These are phyloP conservation scores for Geranomyces michiganensis DNA, from an alignment of 192 early-diverging fungal species.

Conservation along the genomic window DNA sequence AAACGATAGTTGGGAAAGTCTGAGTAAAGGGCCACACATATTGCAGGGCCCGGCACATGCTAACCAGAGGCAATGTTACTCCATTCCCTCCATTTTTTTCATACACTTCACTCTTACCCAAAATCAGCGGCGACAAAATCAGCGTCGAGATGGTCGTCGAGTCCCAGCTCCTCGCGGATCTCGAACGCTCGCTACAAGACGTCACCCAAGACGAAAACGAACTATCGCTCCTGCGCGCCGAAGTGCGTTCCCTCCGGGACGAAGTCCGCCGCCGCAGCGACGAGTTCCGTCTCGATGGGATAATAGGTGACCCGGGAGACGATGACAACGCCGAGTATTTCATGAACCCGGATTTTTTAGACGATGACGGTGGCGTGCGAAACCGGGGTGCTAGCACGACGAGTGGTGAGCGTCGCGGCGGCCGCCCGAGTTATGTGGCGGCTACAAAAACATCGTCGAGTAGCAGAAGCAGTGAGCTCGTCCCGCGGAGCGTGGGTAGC, in stretches of 20 bases:
- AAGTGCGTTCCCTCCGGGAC: slow-evolving; percentile 35
- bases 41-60: too few relatives aligned
- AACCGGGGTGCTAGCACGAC: too few relatives aligned
- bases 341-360: too few relatives aligned
- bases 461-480: too few relatives aligned
- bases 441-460: too few relatives aligned
- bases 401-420: too few relatives aligned
- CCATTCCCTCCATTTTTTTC: slow-evolving; percentile 6
- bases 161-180: slow-evolving; percentile 29
- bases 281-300: slow-evolving; percentile 13
- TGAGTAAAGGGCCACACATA: too few relatives aligned
- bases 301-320: not conserved
- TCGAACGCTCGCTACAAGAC: slow-evolving; percentile 38
- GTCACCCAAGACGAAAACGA: slow-evolving; percentile 27
- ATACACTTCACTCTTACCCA: not conserved
- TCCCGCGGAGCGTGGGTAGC: not conserved
- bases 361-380: too few relatives aligned
- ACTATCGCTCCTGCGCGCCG: slow-evolving; percentile 21
- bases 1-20: too few relatives aligned
- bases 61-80: too few relatives aligned
- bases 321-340: too few relatives aligned
- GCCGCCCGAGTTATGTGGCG: too few relatives aligned
- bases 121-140: slow-evolving; percentile 37
- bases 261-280: slow-evolving; percentile 24
- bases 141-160: slow-evolving; percentile 31